phyloP scores from a whole-genome alignment of 2,329 filamentous ascomycete genomes.

The Colletotrichum tabaci region DNA sequence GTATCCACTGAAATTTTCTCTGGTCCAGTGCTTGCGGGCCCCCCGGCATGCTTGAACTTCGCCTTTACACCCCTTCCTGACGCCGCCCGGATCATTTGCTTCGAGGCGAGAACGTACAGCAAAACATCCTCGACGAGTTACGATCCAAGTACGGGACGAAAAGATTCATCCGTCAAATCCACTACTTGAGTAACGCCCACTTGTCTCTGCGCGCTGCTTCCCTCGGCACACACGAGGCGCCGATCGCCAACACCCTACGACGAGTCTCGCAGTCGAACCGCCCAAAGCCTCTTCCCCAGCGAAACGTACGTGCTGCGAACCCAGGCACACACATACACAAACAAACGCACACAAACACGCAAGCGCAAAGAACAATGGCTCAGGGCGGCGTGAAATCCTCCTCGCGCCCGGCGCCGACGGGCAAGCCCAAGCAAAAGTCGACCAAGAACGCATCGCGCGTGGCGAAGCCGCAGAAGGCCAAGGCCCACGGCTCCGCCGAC shows the following conservation, averaged over 20 bases:
- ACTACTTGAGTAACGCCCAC: neutral
- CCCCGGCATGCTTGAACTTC: neutral
- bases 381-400: constrained; percentile 69
- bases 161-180: neutral
- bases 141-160: neutral
- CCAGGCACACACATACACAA: neutral
- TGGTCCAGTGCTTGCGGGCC: neutral
- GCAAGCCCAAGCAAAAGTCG: constrained; percentile 51
- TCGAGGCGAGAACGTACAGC: constrained; percentile 3
- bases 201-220: neutral
- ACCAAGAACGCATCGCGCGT: constrained; percentile 60
- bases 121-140: neutral
- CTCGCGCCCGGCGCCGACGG: constrained; percentile 57
- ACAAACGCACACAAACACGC: neutral
- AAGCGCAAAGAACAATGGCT: constrained; percentile 59
- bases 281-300: neutral
- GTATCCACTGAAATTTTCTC: constrained; percentile 22
- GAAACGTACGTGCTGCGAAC: neutral
- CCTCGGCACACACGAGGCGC: neutral
- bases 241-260: neutral
- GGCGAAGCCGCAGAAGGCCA: constrained; percentile 64
- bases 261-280: neutral
- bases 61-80: neutral
- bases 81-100: constrained; percentile 13
- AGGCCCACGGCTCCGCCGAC: constrained; percentile 61